Percentiles rank a stretch among this genome's conserved stretches.
phyloP scores from a whole-genome alignment of 2,329 filamentous ascomycete species.

The Aspergillus sp. region DNA sequence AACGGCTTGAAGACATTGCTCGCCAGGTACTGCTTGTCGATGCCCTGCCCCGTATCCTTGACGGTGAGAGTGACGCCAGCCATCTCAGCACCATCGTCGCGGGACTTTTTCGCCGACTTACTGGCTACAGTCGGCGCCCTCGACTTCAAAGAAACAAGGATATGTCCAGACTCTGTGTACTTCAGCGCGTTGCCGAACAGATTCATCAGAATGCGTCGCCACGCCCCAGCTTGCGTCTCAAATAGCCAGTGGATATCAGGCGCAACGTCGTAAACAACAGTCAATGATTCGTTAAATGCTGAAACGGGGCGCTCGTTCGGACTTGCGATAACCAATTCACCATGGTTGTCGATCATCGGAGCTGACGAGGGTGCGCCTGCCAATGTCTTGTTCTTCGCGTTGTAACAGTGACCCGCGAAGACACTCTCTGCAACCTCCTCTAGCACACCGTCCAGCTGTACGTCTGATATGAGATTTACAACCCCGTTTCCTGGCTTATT shows the following conservation, averaged over 20 bases:
- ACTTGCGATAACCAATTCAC: neutral
- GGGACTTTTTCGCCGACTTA: neutral
- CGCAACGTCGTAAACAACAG: slow-evolving; percentile 42
- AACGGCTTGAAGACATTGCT: slow-evolving; percentile 10
- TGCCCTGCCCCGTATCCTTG: slow-evolving; percentile 32
- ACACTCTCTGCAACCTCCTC: slow-evolving; percentile 27
- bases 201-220: slow-evolving; percentile 51
- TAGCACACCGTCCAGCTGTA: slow-evolving; percentile 22
- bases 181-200: slow-evolving; percentile 52
- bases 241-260: slow-evolving; percentile 44
- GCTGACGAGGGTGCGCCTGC: neutral
- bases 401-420: slow-evolving; percentile 28
- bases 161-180: slow-evolving; percentile 45
- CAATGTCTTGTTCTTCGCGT: neutral
- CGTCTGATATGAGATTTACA: slow-evolving; percentile 7
- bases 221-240: slow-evolving; percentile 47
- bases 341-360: neutral
- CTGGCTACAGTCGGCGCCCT: neutral
- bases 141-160: slow-evolving; percentile 37
- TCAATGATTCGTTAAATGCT: slow-evolving; percentile 2
- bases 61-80: slow-evolving; percentile 23
- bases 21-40: slow-evolving; percentile 21
- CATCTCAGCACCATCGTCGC: neutral
- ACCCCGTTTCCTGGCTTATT: neutral
- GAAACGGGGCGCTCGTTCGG: neutral